Percentiles rank a stretch among this genome's conserved stretches.
These are phyloP conservation scores for Gracilaria caudata DNA, from an alignment of 23 red algal genomes.

Conservation along the genomic window DNA sequence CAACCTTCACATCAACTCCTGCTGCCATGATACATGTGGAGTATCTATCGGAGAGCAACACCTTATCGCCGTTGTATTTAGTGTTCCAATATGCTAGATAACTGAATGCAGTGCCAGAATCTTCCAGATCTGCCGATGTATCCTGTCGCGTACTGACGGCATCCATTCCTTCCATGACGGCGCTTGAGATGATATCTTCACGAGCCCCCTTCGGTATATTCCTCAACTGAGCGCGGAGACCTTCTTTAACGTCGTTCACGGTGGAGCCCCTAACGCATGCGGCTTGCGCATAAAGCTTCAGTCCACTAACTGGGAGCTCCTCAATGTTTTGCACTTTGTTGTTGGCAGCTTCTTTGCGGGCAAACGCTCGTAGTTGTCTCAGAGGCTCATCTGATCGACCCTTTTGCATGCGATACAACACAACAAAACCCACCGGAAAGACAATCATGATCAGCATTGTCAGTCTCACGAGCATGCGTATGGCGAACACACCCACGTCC, in stretches of 20 bases:
- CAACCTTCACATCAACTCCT: slow-evolving; percentile 13
- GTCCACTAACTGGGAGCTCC: background rate
- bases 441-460: background rate
- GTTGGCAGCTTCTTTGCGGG: background rate
- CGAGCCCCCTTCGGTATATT: background rate
- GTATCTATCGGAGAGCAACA: slow-evolving; percentile 6
- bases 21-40: slow-evolving; percentile 47
- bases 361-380: slow-evolving; percentile 2
- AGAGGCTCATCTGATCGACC: background rate
- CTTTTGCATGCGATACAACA: background rate
- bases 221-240: background rate
- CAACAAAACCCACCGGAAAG: background rate
- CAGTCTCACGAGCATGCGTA: background rate
- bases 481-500: background rate
- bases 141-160: slow-evolving; percentile 25
- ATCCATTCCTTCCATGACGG: slow-evolving; percentile 17
- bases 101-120: background rate
- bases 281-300: slow-evolving; percentile 33
- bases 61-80: background rate
- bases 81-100: slow-evolving; percentile 46
- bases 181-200: slow-evolving; percentile 36
- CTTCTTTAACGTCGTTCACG: background rate
- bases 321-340: background rate
- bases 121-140: background rate
- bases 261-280: slow-evolving; percentile 12